Conservation (phyloP, 2,329 filamentous ascomycete genomes). For the Stromatinia cepivora region DNA sequence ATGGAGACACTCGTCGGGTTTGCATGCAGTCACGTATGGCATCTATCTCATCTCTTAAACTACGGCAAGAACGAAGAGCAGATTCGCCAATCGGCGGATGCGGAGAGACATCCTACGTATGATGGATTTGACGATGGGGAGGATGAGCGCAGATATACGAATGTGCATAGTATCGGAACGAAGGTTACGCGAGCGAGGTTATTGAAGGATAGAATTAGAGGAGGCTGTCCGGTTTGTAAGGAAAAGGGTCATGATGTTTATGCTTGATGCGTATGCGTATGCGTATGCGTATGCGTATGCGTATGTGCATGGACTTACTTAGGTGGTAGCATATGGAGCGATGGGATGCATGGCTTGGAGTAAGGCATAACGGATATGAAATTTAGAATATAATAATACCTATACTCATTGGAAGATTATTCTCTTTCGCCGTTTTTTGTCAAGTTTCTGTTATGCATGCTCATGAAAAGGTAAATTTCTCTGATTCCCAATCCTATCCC, state of each 20-base stretch:
- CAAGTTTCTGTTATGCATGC: background rate
- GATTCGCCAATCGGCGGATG: slow-evolving; percentile 44
- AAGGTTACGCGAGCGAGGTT: slow-evolving; percentile 87
- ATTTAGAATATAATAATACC: slow-evolving; percentile 24
- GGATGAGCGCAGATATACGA: slow-evolving; percentile 45
- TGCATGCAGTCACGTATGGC: slow-evolving; percentile 79
- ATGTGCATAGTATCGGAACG: slow-evolving; percentile 69
- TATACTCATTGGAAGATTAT: background rate
- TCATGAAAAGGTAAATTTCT: background rate
- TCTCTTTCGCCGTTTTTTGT: background rate
- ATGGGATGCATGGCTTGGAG: slow-evolving; percentile 9
- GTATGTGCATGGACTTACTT: background rate
- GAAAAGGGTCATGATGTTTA: slow-evolving; percentile 12
- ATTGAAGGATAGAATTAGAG: slow-evolving; percentile 67
- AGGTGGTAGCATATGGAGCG: background rate
- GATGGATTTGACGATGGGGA: slow-evolving; percentile 46
- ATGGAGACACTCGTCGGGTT: slow-evolving; percentile 76
- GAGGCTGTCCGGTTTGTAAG: slow-evolving; percentile 62
- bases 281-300: too few relatives aligned
- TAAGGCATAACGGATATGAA: background rate
- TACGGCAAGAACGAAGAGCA: slow-evolving; percentile 35
- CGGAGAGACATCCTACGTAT: slow-evolving; percentile 44
- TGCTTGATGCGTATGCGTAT: background rate
- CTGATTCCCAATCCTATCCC: background rate
- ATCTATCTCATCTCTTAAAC: slow-evolving; percentile 69